Base-by-base conservation (phyloP, 192 early-diverging fungal genomes). In the Kappamyces sp. region DNA sequence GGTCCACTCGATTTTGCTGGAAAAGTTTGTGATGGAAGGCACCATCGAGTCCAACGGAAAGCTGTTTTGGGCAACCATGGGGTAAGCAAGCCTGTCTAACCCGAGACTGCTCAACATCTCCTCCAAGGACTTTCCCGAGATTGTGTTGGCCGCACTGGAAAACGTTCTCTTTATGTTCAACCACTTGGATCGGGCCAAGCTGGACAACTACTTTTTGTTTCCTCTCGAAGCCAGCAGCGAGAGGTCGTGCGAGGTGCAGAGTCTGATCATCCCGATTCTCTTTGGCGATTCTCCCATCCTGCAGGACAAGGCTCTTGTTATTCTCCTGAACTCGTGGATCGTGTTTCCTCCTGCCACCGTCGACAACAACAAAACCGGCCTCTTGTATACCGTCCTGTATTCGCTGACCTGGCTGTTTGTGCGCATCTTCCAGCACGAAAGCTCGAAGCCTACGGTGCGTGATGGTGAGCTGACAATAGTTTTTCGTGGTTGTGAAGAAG, bases 351-450 rank as follows among this genome's bases (percentile, higher is more conserved):
- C 42, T 2, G 31, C 54, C 37, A 39, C 70, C 4, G 70, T 70
- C 11, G 74, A 72, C 38, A 34, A 43, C 2, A 22, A 42, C 7
- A 57, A 63, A 2, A 46, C 47, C 15, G 64, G 59, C 6, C 22
- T 70, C 34, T 30, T 76, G 14, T 76, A 76, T 49, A 69, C 67
- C 7, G 38, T 66, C 12, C 63, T 76, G 15, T 69, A 76, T 41
- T 39, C 60, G 32, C 42, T 76, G 41, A 35, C 62, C 11, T 71
- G 65, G 66, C 46, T 76, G 7, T 70, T 73, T 61, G 47, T 39
- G 29, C 11, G 7, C 0, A 47, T 69, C n/a, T 37, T 43, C 1
- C 29, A 41, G 33, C 30, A 50, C 37, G 37, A 61, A 67, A 22
- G 12, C 42, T 33, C 38, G 45, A 3, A 15, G 7, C 52, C 52